Conservation (phyloP, 2,329 filamentous ascomycete species). For the Colletotrichum horii region DNA sequence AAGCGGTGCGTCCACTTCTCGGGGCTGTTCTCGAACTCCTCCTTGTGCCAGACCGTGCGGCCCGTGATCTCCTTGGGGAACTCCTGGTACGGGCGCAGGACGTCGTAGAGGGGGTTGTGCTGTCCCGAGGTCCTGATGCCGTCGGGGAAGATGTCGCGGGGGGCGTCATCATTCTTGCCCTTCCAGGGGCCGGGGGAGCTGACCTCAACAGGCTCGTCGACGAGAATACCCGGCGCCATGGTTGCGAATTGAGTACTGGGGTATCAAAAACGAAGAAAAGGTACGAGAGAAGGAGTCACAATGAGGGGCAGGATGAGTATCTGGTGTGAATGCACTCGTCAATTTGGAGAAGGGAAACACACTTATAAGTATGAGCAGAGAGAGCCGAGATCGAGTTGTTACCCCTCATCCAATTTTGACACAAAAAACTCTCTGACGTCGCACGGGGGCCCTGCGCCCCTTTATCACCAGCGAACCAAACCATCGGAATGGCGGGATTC, state of each 20-base stretch:
- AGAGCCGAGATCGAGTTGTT: background rate
- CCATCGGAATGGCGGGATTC: background rate
- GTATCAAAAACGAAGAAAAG: background rate
- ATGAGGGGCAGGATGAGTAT: background rate
- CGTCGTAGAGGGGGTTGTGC: slow-evolving; percentile 70
- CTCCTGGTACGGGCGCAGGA: slow-evolving; percentile 68
- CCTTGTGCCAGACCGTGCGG: slow-evolving; percentile 73
- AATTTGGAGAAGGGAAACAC: background rate
- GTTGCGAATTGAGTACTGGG: background rate
- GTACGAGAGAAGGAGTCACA: background rate
- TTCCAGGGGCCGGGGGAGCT: slow-evolving; percentile 9
- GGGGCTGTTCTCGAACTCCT: slow-evolving; percentile 66
- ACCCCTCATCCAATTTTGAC: slow-evolving; percentile 2
- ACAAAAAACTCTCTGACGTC: background rate
- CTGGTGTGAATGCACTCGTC: background rate
- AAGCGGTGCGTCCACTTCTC: slow-evolving; percentile 78
- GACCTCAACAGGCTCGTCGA: slow-evolving; percentile 19
- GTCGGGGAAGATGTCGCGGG: slow-evolving; percentile 47
- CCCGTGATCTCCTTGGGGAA: slow-evolving; percentile 77
- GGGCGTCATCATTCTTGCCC: slow-evolving; percentile 37
- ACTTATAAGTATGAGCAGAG: background rate
- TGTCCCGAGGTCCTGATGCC: slow-evolving; percentile 68
- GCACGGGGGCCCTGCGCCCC: background rate
- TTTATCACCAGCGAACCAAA: background rate
- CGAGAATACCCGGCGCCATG: slow-evolving; percentile 26